phyloP scores from a whole-genome alignment of 225 moss, liverwort and hornwort genomes.

The Sphagnum tenellum region DNA sequence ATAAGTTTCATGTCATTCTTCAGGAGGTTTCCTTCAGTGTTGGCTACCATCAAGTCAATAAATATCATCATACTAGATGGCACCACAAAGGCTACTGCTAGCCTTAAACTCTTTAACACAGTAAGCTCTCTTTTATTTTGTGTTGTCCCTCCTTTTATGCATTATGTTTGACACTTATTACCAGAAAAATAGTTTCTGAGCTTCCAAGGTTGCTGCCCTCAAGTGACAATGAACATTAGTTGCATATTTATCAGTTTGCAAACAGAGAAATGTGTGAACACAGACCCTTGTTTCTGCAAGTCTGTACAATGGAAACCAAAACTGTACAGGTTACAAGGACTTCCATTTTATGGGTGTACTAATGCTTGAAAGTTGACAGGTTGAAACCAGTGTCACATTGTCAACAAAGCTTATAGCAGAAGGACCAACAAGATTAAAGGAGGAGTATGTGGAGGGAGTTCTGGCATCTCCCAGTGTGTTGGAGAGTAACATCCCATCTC shows the following conservation, averaged over 20 bases:
- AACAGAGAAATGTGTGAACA: too few relatives aligned
- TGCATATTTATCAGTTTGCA: too few relatives aligned
- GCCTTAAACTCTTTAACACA: constrained; percentile 55
- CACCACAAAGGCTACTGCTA: constrained; percentile 53
- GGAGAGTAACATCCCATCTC: constrained; percentile 40
- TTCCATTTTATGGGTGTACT: too few relatives aligned
- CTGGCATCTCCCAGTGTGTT: constrained; percentile 50
- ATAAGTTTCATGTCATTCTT: not conserved
- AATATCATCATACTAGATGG: constrained; percentile 61
- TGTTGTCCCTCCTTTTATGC: too few relatives aligned
- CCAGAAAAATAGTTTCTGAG: too few relatives aligned
- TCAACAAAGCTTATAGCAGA: constrained; percentile 58
- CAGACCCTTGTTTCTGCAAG: too few relatives aligned
- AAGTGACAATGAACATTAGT: too few relatives aligned
- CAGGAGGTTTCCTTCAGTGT: constrained; percentile 60
- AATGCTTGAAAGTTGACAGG: constrained; percentile 13
- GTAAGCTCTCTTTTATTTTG: constrained; percentile 22
- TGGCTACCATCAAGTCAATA: constrained; percentile 64
- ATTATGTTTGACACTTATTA: too few relatives aligned
- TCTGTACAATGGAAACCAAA: too few relatives aligned
- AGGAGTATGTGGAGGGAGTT: constrained; percentile 80
- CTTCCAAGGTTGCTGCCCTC: too few relatives aligned
- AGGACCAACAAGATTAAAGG: constrained; percentile 67
- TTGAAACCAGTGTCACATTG: constrained; percentile 63
- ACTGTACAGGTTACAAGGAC: too few relatives aligned